A percentile compares a stretch with the other conserved stretches of the same genome.
Conservation (phyloP, 257 asterid genomes). For the Henckelia pumila region DNA sequence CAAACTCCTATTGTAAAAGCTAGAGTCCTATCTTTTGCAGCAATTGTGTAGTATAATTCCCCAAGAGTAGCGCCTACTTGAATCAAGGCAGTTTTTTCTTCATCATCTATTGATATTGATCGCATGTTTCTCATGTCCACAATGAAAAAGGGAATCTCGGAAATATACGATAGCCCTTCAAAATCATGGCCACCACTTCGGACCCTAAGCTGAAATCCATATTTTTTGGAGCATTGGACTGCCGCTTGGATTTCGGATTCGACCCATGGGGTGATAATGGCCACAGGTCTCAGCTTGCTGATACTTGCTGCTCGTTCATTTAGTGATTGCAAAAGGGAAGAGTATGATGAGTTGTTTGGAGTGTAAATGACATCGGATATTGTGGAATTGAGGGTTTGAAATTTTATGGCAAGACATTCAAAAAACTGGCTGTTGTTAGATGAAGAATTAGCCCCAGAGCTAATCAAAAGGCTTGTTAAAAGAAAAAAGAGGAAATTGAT, state of each 20-base stretch:
- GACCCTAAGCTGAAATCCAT: constrained; percentile 9
- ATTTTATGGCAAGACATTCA: background rate
- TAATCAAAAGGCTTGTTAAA: constrained; percentile 13
- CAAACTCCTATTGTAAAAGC: constrained; percentile 22
- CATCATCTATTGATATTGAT: constrained; percentile 14
- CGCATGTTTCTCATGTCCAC: constrained; percentile 10
- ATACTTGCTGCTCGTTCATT: background rate
- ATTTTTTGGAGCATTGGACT: constrained; percentile 7
- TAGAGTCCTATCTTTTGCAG: background rate
- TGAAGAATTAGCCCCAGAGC: background rate
- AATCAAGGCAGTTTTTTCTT: constrained; percentile 21
- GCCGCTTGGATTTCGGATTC: constrained; percentile 21
- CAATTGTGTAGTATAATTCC: constrained; percentile 21
- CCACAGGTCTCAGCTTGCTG: background rate
- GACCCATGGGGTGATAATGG: constrained; percentile 14
- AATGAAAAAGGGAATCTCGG: constrained; percentile 17
- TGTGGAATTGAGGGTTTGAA: background rate
- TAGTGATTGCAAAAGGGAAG: background rate
- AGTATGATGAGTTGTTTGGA: background rate
- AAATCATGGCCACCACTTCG: constrained; percentile 30
- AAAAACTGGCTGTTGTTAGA: background rate
- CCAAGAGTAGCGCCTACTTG: constrained; percentile 22
- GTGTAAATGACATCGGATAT: background rate
- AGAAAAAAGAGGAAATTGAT: background rate
- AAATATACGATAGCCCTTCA: constrained; percentile 22